Evolutionary conservation across 1,139 yeast genomes (phyloP), one percentile per base, ranked within the genome.

Genomic region (Debaryomyces udenii): DNA sequence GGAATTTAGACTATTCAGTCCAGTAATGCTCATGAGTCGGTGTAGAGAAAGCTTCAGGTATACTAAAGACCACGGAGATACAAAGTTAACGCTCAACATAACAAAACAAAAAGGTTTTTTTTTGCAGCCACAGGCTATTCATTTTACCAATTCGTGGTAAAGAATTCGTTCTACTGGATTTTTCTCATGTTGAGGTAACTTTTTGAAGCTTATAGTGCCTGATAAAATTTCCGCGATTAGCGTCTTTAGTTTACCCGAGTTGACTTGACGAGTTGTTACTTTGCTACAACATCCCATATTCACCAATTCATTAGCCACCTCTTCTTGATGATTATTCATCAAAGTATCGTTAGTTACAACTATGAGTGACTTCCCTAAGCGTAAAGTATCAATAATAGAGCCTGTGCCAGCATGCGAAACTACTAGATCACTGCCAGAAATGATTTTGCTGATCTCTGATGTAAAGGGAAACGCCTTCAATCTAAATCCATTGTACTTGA

Each of bases 361-460:
- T 2, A 91, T 66, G 41, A 91, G 65, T 14, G 76, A 79, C 54
- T 78, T 81, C 3, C 64, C 45, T 24, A 69, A 59, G 16, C 91
- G 69, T 28, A 89, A 62, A 0, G 87, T 76, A 54, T 93, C 99
- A 15, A 93, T 62, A 7, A 93, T 86, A 0, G 96, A 86, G 1
- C 99, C 99, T 0, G 98, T 88, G 2, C 94, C 98, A 0, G 96
- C 97, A 59, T 93, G 98, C 1, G 96, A 83, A 9, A 93, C 74
- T 6, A 91, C 86, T 33, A 87, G 53, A 41, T 81, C 81, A 1
- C 77, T 65, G 3, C 55, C 34, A 0, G 51, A 28, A 1, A 83
- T 74, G 57, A 46, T 77, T 45, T 6, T 49, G 37, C 35, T 60
- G 55, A 53, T 84, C 57, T 49, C 67, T 1, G 61, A 49, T 4